Evolutionary conservation across 306 rosid species (phyloP).

Genomic region (Cucurbita argyrosperma): DNA sequence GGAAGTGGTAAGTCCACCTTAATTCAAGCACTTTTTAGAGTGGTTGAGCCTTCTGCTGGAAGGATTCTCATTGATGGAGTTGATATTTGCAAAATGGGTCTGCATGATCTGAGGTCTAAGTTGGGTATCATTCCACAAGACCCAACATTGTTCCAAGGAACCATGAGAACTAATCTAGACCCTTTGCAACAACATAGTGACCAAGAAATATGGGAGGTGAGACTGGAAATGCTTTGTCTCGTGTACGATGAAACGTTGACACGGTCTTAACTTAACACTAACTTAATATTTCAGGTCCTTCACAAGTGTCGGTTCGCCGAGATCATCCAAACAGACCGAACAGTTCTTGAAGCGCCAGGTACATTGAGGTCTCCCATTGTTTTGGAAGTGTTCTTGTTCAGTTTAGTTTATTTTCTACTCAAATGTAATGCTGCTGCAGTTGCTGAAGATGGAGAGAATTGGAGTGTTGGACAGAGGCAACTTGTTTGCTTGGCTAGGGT

Average conservation of each 20-base stretch:
- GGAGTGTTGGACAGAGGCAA: conserved; percentile 97
- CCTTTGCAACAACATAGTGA: conserved; percentile 48
- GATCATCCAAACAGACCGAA: conserved; percentile 47
- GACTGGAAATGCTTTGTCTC: conserved; percentile 1
- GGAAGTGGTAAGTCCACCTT: conserved; percentile 83
- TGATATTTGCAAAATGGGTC: conserved; percentile 48
- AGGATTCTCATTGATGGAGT: conserved; percentile 42
- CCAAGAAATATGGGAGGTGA: conserved; percentile 67
- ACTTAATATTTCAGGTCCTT: conserved; percentile 44
- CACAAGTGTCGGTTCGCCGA: conserved; percentile 55
- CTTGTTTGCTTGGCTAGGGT: conserved; percentile 85
- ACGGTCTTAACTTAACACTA: background rate
- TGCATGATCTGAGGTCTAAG: conserved; percentile 64
- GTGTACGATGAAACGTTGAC: background rate
- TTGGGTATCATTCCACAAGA: conserved; percentile 72
- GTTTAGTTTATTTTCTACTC: background rate
- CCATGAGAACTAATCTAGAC: conserved; percentile 56
- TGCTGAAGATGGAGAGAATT: conserved; percentile 84
- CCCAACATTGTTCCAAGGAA: conserved; percentile 57
- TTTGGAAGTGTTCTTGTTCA: background rate
- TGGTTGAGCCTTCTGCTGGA: conserved; percentile 57
- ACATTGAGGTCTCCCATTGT: background rate
- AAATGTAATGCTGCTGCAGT: conserved; percentile 24
- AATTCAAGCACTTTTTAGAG: conserved; percentile 66
- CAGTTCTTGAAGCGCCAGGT: conserved; percentile 13